Evolutionary conservation across 1,284 basidiomycete species (phyloP).

Genomic region (Meripilus lineatus): DNA sequence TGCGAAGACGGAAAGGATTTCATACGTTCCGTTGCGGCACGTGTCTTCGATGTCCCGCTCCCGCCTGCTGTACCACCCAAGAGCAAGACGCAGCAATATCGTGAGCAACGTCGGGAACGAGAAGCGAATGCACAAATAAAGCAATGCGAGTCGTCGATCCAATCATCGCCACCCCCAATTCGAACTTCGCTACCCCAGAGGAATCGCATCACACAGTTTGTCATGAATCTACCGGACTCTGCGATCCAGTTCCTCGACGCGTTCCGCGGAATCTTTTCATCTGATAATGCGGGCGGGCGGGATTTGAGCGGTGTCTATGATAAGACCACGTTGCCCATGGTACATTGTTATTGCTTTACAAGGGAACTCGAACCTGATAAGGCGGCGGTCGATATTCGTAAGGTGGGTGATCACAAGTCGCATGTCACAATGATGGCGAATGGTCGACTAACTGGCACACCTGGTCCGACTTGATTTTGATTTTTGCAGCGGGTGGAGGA

Average conservation of each 20-base stretch:
- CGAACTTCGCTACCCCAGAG: slow-evolving; percentile 28
- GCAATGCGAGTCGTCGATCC: no score
- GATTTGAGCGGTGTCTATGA: slow-evolving; percentile 44
- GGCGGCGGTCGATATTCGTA: slow-evolving; percentile 73
- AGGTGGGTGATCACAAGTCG: no score
- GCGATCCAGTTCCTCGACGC: slow-evolving; percentile 90
- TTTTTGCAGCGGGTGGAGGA: slow-evolving; percentile 65
- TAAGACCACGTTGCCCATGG: slow-evolving; percentile 65
- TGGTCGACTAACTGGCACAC: neutral
- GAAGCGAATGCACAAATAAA: no score
- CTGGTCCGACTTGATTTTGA: neutral
- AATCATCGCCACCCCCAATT: no score
- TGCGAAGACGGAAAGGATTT: slow-evolving; percentile 86
- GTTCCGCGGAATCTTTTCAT: slow-evolving; percentile 69
- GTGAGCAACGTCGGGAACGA: slow-evolving; percentile 9
- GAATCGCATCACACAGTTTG: slow-evolving; percentile 76
- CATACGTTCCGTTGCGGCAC: slow-evolving; percentile 56
- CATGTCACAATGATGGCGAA: neutral
- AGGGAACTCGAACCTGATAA: slow-evolving; percentile 70
- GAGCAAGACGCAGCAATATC: slow-evolving; percentile 38
- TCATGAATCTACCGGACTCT: slow-evolving; percentile 96
- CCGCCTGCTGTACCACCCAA: slow-evolving; percentile 46
- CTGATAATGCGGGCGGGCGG: slow-evolving; percentile 27
- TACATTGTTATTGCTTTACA: slow-evolving; percentile 98
- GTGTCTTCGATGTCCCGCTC: slow-evolving; percentile 63